phyloP scores from a whole-genome alignment of 1,284 basidiomycete species.

The Rhodotorula sp. region DNA sequence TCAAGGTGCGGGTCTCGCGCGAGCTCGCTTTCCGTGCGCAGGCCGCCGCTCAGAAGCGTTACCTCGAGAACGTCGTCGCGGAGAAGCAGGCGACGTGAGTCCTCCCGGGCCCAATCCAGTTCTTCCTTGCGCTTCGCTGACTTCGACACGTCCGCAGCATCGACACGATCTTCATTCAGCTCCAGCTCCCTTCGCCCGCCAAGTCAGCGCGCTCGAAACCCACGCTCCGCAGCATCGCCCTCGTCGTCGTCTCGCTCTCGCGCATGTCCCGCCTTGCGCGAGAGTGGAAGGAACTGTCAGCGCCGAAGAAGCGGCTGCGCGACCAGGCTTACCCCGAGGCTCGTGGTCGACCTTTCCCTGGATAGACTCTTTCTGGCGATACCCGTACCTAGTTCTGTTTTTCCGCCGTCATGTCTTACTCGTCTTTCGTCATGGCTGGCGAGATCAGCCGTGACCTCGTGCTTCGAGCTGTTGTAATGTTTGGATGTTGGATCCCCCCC shows the following conservation, averaged over 20 bases:
- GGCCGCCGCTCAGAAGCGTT: slow-evolving; percentile 81
- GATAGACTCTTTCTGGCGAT: background rate
- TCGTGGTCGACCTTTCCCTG: slow-evolving; percentile 38
- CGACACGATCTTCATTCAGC: slow-evolving; percentile 25
- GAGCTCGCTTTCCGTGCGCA: slow-evolving; percentile 79
- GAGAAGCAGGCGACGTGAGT: slow-evolving; percentile 42
- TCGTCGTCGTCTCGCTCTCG: slow-evolving; percentile 34
- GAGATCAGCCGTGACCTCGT: no score
- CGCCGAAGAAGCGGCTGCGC: slow-evolving; percentile 32
- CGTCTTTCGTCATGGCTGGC: no score
- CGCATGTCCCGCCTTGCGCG: slow-evolving; percentile 37
- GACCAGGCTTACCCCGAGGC: slow-evolving; percentile 39
- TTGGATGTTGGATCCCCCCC: no score
- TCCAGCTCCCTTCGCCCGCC: slow-evolving; percentile 18
- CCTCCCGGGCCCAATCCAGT: background rate
- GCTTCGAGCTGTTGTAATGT: no score
- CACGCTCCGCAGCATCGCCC: slow-evolving; percentile 32
- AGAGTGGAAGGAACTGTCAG: slow-evolving; percentile 31
- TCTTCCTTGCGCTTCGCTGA: slow-evolving; percentile 14
- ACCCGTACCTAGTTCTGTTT: no score
- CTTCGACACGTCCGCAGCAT: slow-evolving; percentile 11
- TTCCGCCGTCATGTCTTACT: no score
- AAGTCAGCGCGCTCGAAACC: slow-evolving; percentile 2
- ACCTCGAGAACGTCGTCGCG: slow-evolving; percentile 50
- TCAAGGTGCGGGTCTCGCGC: slow-evolving; percentile 85